Evolutionary conservation across 2,329 filamentous ascomycete species (phyloP).

Genomic region (Trichoderma cornu-damae): DNA sequence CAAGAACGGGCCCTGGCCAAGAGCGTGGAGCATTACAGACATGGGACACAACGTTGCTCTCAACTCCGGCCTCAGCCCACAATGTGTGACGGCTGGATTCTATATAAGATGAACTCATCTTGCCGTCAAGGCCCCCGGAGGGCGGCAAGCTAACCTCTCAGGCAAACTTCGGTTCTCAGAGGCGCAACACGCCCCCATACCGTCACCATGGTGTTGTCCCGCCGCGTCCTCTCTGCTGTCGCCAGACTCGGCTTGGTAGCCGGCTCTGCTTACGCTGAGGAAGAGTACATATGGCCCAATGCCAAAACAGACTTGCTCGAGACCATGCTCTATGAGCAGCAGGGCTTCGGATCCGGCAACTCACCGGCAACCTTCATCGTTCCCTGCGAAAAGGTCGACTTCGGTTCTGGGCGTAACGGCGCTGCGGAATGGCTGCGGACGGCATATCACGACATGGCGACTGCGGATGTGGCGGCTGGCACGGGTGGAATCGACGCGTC

Average conservation of each 20-base stretch:
- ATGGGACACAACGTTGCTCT: constrained; percentile 5
- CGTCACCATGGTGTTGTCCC: not conserved
- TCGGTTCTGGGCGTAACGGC: constrained; percentile 16
- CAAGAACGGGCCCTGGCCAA: not conserved
- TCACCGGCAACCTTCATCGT: constrained; percentile 19
- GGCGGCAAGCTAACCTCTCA: not conserved
- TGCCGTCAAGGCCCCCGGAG: not conserved
- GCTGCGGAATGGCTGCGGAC: constrained; percentile 32
- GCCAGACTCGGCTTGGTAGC: constrained; percentile 3
- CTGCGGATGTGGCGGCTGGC: constrained; percentile 26
- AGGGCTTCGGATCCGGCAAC: constrained; percentile 17
- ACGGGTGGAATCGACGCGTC: constrained; percentile 31
- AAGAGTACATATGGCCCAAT: constrained; percentile 18
- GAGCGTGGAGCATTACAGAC: not conserved
- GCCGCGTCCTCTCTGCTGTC: not conserved
- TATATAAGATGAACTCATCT: not conserved
- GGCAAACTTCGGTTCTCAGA: not conserved
- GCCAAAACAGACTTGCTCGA: constrained; percentile 18
- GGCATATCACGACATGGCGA: constrained; percentile 31
- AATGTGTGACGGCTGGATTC: not conserved
- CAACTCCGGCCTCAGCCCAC: not conserved
- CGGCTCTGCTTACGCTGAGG: constrained; percentile 7
- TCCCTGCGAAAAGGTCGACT: constrained; percentile 15
- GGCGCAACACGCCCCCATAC: not conserved
- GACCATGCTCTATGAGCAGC: constrained; percentile 20